Evolutionary conservation across 441 rosid species (phyloP), one percentile per base, ranked within the genome.

Genomic region (Eruca vesicaria): DNA sequence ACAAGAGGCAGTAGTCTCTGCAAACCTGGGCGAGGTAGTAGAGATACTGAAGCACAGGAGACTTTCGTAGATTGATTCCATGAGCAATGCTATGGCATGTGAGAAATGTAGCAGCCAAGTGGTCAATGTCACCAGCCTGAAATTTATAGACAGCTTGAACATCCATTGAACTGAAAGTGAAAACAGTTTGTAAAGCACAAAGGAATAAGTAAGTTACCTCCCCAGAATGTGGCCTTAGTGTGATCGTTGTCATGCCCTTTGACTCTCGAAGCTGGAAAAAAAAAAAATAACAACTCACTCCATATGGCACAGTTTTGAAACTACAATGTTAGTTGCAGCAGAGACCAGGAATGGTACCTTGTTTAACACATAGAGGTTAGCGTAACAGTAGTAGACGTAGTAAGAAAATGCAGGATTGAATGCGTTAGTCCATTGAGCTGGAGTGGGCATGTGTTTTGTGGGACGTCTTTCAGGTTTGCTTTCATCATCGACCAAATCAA

Each of bases 391-490:
- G 80, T 96, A 93, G n/a, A 77, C 94, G 79, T 96, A 96, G 82
- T 96, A 96, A 5, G 99, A 93, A 84, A 69, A 96, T 14, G 99
- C 97, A 68, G 99, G 99, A 78, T 96, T 96, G 83, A 89, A 96
- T 10, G 86, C 97, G 64, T 96, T 96, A 68, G 97, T 96, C 99
- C 99, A 96, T 59, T 96, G 93, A 74, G 82, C 87, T 18, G 99
- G 99, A 45, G 98, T 96, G 57, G 98, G 98, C 99, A 96, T 96
- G 85, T 96, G 99, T 78, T 96, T 96, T 7, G 98, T 96, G 55
- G 98, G 99, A 48, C 99, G 98, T 69, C 99, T 92, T 87, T 96
- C 98, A 50, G 99, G 99, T 82, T 96, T 96, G 87, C 94, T 96
- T 85, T 96, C 99, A 80, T 96, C 98, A 82, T 96, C 99, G 9